These are phyloP conservation scores for Nicotiana attenuata DNA, from an alignment of 257 asterid genomes.

Conservation along the genomic window DNA sequence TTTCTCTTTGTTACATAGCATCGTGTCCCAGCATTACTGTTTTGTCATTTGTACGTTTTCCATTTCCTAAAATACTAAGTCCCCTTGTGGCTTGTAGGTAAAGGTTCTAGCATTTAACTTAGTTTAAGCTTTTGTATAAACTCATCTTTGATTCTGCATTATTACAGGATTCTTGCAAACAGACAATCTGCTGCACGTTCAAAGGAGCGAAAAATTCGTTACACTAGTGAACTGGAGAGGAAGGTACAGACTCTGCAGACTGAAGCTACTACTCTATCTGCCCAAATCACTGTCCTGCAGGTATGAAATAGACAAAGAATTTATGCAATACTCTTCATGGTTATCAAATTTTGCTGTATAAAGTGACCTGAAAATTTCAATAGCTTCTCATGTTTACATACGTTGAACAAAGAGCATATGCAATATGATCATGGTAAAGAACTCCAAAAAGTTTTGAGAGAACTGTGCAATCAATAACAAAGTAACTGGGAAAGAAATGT, in stretches of 20 bases:
- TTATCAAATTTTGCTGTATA: background rate
- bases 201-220: constrained; percentile 78
- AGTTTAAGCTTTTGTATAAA: background rate
- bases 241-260: constrained; percentile 89
- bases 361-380: background rate
- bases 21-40: background rate
- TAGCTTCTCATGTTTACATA: background rate
- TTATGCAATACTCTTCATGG: background rate
- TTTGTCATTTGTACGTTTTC: background rate
- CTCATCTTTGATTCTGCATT: background rate
- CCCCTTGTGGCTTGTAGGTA: background rate
- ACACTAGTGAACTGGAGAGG: constrained; percentile 83
- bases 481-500: background rate
- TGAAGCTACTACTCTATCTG: constrained; percentile 87
- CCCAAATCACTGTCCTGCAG: constrained; percentile 86
- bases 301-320: constrained; percentile 19
- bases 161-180: constrained; percentile 81
- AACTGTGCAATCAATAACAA: background rate
- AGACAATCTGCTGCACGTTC: constrained; percentile 98
- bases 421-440: background rate
- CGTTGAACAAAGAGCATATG: background rate
- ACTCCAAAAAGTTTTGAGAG: background rate
- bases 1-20: background rate
- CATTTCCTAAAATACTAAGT: background rate
- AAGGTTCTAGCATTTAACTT: background rate